Evolutionary conservation across 2,329 filamentous ascomycete genomes (phyloP), one percentile per base, ranked within the genome.

Genomic region (Fusarium cyanostomum): DNA sequence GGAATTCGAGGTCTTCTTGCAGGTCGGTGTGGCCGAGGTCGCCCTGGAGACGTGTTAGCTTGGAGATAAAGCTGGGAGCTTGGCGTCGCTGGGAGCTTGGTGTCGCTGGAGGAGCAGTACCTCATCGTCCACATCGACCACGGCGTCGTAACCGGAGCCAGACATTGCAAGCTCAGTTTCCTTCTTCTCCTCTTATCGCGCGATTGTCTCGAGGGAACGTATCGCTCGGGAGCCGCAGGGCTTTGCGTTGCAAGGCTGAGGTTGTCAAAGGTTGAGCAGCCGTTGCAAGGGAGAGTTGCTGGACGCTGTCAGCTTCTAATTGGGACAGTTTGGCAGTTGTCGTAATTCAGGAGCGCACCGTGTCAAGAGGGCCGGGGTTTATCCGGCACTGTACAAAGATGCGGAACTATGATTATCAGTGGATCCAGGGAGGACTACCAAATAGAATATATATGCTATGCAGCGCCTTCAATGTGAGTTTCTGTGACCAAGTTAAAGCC

Each of bases 1-100:
- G 95, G 82, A 99, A 99, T 85, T 98, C 95, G 76, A 99, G 93
- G 80, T 98, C 95, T 78, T 97, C 94, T 83, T 97, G 93, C 21
- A 99, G 90, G 78, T 99, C 95, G 55, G 95, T 99, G 80, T 97
- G 94, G 72, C 95, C 95, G 75, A 99, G 89, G 80, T 99, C 95
- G 73, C 94, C 94, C 94, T 98, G 45, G 37, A 62, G 69, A 53
- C 69, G 62, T 37, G 51, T 71, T 48, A 64, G 55, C 42, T 43
- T 24, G 6, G 27, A 45, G n/a, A 21, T 16, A 3, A 39, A 37
- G 18, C 31, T 31, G 21, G 5, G 7, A 26, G 28, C 31, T 30
- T 50, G 42, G 18, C 33, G 37, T 37, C 52, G 49, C 24, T 48
- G 16, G 28, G 50, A 65, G 56, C 60, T 59, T 45, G 35, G 21